phyloP scores from a whole-genome alignment of 768 basidiomycete species.

The Mycena pura region DNA sequence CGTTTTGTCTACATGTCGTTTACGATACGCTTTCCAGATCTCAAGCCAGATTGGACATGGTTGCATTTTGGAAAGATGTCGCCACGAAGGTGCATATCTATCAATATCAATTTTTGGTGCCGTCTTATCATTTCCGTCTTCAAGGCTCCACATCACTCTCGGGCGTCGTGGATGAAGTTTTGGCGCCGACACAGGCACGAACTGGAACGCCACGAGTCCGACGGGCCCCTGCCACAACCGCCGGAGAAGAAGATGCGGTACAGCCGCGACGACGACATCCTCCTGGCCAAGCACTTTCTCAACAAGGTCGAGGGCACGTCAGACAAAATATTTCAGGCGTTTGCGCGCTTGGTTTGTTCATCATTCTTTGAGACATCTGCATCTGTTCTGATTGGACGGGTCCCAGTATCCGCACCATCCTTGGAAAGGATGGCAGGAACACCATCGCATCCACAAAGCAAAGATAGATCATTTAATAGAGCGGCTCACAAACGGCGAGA shows the following conservation, averaged over 20 bases:
- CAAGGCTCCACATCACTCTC: slow-evolving; percentile 88
- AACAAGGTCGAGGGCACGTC: slow-evolving; percentile 80
- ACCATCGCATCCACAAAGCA: slow-evolving; percentile 85
- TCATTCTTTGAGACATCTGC: neutral
- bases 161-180: slow-evolving; percentile 95
- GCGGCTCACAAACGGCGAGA: slow-evolving; percentile 63
- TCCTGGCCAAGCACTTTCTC: slow-evolving; percentile 78
- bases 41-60: slow-evolving; percentile 73
- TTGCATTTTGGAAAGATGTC: slow-evolving; percentile 81
- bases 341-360: slow-evolving; percentile 67
- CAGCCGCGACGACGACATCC: slow-evolving; percentile 77
- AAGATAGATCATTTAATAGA: slow-evolving; percentile 85
- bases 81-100: slow-evolving; percentile 59
- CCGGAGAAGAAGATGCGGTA: slow-evolving; percentile 92
- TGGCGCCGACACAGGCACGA: slow-evolving; percentile 91
- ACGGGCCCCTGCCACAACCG: slow-evolving; percentile 74
- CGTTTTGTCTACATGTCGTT: slow-evolving; percentile 11
- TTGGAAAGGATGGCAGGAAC: slow-evolving; percentile 96
- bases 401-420: slow-evolving; percentile 84
- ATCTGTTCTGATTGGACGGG: slow-evolving; percentile 11
- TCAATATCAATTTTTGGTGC: slow-evolving; percentile 6
- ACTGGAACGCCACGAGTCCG: slow-evolving; percentile 65
- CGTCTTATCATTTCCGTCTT: slow-evolving; percentile 10
- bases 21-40: slow-evolving; percentile 44
- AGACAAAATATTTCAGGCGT: slow-evolving; percentile 84